A percentile compares a stretch with the other conserved stretches of the same genome.
These are phyloP conservation scores for Rosa lucieae DNA, from an alignment of 306 rosid genomes.

Conservation along the genomic window DNA sequence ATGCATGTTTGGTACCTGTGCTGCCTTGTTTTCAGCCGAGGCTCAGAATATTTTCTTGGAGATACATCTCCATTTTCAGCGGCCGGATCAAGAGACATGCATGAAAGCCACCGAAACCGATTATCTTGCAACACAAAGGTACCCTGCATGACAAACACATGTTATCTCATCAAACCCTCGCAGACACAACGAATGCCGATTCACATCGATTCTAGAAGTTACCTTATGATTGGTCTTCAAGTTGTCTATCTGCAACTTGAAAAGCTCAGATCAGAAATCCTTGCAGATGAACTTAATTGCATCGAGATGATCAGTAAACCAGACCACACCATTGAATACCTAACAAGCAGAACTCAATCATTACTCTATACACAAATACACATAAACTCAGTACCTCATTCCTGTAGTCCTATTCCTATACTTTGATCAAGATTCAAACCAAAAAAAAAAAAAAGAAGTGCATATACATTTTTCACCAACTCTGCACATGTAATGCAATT, in stretches of 20 bases:
- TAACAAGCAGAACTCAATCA: slow-evolving; percentile 16
- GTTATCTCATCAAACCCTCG: slow-evolving; percentile 10
- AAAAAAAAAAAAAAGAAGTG: too few species aligned
- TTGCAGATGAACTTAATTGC: slow-evolving; percentile 97
- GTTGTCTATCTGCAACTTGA: slow-evolving; percentile 96
- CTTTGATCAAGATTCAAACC: not conserved
- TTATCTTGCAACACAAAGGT: slow-evolving; percentile 95
- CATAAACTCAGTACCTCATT: not conserved
- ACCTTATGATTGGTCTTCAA: slow-evolving; percentile 92
- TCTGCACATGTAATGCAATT: not conserved
- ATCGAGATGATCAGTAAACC: slow-evolving; percentile 86
- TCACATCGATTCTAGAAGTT: slow-evolving; percentile 29
- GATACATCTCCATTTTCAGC: slow-evolving; percentile 48
- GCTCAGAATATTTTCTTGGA: slow-evolving; percentile 51
- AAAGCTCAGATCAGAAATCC: slow-evolving; percentile 95
- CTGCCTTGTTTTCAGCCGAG: slow-evolving; percentile 55
- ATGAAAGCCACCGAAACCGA: slow-evolving; percentile 79
- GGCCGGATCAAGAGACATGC: slow-evolving; percentile 62
- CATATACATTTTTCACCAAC: not conserved
- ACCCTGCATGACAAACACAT: slow-evolving; percentile 53
- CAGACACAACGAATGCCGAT: not conserved
- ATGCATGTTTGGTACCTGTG: slow-evolving; percentile 83
- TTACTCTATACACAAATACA: not conserved
- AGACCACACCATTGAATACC: slow-evolving; percentile 91
- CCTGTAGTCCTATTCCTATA: not conserved